Base-by-base conservation (phyloP, 2,329 filamentous ascomycete genomes). In the Pyrenochaeta sp. region DNA sequence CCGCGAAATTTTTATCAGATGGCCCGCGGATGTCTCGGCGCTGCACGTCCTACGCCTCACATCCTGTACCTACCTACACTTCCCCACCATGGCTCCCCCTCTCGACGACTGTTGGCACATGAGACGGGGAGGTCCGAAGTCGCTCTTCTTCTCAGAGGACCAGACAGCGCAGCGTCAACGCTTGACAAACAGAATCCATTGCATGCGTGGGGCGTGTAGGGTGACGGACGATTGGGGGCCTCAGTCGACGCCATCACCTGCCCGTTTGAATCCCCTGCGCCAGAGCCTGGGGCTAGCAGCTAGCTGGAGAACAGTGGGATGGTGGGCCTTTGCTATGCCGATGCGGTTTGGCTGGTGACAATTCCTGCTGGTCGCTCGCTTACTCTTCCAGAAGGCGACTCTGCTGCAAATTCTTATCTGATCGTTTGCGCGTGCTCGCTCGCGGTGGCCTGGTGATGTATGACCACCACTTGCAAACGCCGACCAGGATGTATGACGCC, bases 401-500 rank as follows among this genome's bases (percentile, higher is more conserved):
- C 29, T 47, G 38, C 44, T 31, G 37, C 28, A 34, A 31, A 18
- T 47, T 47, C 28, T 14, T 20, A 23, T 19, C 24, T 42, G 32
- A 49, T 51, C 42, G 50, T 38, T 45, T 58, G 41, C 30, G 21
- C 35, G 13, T 15, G 35, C 14, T 22, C 13, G 18, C 10, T 34
- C 14, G 27, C 13, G 7, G 14, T 15, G 7, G 27, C 6, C 7
- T 28, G 14, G n/a, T 17, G 27, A 30, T 39, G 48, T 40, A 49
- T 46, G 45, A 43, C 32, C 41, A 41, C 41, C 38, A 44, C 42
- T 43, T 30, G 28, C 24, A 30, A 34, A 18, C 22, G 34, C 34
- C 41, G 42, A 41, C 41, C 38, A 49, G 52, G 19, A 59, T 58
- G 51, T 49, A 58, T 59, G 55, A 61, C 53, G 57, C 51, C 46